Evolutionary conservation across 768 basidiomycete genomes (phyloP).

Genomic region (Xerocomellus dryophilus): DNA sequence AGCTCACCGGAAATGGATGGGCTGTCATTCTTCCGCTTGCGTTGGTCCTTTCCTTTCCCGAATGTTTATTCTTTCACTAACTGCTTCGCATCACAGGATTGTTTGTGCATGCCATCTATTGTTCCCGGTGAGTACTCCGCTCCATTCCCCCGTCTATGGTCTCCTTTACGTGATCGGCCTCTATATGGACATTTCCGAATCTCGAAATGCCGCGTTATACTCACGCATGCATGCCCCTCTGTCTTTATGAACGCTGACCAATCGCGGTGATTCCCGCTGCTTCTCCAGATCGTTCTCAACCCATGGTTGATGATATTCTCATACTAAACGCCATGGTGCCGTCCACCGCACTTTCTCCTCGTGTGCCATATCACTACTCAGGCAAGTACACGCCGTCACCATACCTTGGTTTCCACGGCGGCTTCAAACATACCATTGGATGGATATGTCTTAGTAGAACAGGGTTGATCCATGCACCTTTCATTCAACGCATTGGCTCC

Average conservation of each 20-base stretch:
- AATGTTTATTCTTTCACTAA: background rate
- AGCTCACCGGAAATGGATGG: conserved; percentile 57
- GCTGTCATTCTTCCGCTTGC: conserved; percentile 75
- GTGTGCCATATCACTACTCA: background rate
- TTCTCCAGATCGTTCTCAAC: conserved; percentile 69
- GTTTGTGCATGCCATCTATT: conserved; percentile 65
- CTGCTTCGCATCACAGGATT: conserved; percentile 39
- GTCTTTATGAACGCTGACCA: conserved; percentile 13
- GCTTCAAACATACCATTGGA: conserved; percentile 1
- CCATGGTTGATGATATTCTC: conserved; percentile 89
- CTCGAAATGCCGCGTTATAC: conserved; percentile 1
- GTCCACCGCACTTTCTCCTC: conserved; percentile 9
- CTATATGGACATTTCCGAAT: conserved; percentile 25
- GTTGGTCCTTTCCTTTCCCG: conserved; percentile 38
- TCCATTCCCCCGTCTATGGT: background rate
- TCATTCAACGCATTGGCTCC: background rate
- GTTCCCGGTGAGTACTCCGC: conserved; percentile 61
- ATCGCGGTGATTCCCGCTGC: background rate
- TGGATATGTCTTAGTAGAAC: conserved; percentile 15
- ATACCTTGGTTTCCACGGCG: background rate
- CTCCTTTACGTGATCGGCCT: background rate
- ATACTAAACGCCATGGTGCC: conserved; percentile 29
- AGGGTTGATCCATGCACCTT: background rate
- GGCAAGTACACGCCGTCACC: background rate
- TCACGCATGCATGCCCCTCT: background rate